Conservation (phyloP, 805 yeast species). For the Gaillardinia entomophila region DNA sequence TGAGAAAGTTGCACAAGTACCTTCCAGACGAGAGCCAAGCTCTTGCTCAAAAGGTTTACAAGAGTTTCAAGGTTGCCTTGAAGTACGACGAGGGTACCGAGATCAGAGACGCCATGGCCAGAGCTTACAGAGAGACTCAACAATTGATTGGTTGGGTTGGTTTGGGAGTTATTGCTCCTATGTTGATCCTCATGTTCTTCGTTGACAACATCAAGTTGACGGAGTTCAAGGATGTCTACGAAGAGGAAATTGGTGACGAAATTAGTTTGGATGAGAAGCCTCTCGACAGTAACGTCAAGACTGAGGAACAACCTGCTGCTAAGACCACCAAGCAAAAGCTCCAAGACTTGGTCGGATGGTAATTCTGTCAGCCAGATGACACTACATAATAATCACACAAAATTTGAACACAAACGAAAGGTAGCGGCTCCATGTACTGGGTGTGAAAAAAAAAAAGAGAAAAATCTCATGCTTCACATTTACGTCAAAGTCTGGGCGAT, state of each 20-base stretch:
- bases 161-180: conserved; percentile 18
- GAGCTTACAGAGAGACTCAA: conserved; percentile 22
- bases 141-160: conserved; percentile 23
- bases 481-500: too few species aligned
- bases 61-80: conserved; percentile 14
- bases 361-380: too few species aligned
- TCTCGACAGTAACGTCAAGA: neutral
- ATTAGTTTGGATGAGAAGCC: neutral
- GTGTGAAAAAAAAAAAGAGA: too few species aligned
- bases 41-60: conserved; percentile 15
- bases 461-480: too few species aligned
- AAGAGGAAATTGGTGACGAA: neutral
- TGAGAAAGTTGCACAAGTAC: conserved; percentile 10
- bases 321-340: neutral
- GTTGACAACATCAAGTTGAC: conserved; percentile 16
- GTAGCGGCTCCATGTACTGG: too few species aligned
- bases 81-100: conserved; percentile 17
- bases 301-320: neutral
- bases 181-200: conserved; percentile 20
- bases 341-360: neutral
- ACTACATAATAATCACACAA: too few species aligned
- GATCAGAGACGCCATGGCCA: conserved; percentile 14
- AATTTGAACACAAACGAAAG: too few species aligned
- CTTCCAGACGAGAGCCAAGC: conserved; percentile 10
- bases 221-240: conserved; percentile 10